These are phyloP conservation scores for Debaryomyces singareniensis DNA, from an alignment of 1,139 yeast species.

Conservation along the genomic window DNA sequence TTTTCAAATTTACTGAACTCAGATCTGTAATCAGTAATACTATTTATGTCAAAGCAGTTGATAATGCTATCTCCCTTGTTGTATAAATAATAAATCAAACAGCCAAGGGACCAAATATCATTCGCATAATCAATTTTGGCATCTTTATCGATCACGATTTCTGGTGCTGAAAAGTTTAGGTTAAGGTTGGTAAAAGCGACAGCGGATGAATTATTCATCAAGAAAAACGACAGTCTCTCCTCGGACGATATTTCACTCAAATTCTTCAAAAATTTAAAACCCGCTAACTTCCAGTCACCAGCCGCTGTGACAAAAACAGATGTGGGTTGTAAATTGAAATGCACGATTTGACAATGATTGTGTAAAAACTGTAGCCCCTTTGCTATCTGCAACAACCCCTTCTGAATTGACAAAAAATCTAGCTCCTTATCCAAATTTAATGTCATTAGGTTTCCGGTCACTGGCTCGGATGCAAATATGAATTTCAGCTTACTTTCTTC, in stretches of 20 bases:
- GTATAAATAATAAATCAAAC: conserved; percentile 64
- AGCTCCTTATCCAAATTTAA: conserved; percentile 33
- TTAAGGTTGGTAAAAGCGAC: conserved; percentile 75
- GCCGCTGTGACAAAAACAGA: conserved; percentile 73
- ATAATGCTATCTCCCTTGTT: conserved; percentile 42
- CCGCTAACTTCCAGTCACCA: conserved; percentile 92
- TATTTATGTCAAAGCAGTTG: conserved; percentile 42
- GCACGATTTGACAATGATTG: conserved; percentile 66
- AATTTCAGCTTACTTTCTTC: conserved; percentile 80
- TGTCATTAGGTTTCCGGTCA: conserved; percentile 53
- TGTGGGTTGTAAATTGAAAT: conserved; percentile 72
- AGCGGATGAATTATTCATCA: conserved; percentile 65
- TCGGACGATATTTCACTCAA: conserved; percentile 40
- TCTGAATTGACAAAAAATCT: conserved; percentile 72
- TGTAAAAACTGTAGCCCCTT: conserved; percentile 82
- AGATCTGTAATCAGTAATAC: conserved; percentile 40
- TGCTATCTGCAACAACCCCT: conserved; percentile 75
- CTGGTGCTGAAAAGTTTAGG: conserved; percentile 54
- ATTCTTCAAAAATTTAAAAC: conserved; percentile 61
- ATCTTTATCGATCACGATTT: conserved; percentile 22
- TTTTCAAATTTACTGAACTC: conserved; percentile 38
- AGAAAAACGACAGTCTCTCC: conserved; percentile 48
- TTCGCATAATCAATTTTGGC: conserved; percentile 52
- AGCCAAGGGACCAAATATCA: conserved; percentile 83
- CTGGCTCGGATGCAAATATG: conserved; percentile 79